These are phyloP conservation scores for Tetracladium maxilliforme DNA, from an alignment of 2,329 filamentous ascomycete species.

Conservation along the genomic window DNA sequence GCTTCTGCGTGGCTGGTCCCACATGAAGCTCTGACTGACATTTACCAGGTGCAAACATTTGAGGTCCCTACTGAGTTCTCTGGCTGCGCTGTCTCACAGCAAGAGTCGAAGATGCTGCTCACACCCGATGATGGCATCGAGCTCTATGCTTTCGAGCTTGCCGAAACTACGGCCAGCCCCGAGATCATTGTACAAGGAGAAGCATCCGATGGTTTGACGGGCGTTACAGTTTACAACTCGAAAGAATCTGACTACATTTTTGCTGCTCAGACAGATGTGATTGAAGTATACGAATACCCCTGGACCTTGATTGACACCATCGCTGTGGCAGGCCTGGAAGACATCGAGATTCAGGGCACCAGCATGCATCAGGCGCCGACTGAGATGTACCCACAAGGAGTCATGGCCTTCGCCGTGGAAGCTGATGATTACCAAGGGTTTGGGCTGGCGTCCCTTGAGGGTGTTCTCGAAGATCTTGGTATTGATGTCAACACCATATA, in stretches of 20 bases:
- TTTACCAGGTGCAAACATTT: conserved; percentile 29
- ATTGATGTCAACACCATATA: conserved; percentile 22
- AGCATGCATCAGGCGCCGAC: too few species aligned
- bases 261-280: conserved; percentile 19
- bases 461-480: conserved; percentile 15
- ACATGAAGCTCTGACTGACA: conserved; percentile 13
- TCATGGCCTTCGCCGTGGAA: conserved; percentile 24
- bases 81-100: conserved; percentile 23
- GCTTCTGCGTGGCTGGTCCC: too few species aligned
- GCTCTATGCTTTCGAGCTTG: conserved; percentile 21
- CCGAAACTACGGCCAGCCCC: conserved; percentile 21
- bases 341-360: too few species aligned
- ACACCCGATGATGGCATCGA: conserved; percentile 19
- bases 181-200: conserved; percentile 19
- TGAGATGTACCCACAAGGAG: too few species aligned
- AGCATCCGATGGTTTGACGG: conserved; percentile 21
- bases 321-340: too few species aligned
- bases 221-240: conserved; percentile 23
- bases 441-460: conserved; percentile 21
- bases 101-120: conserved; percentile 21
- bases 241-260: conserved; percentile 21
- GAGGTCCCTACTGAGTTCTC: conserved; percentile 23
- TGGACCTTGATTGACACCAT: conserved; percentile 21
- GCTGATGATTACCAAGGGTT: conserved; percentile 22
- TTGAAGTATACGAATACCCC: conserved; percentile 21